A percentile compares a stretch with the other conserved stretches of the same genome.
Conservation (phyloP, 116 monocot species). For the Posidonia oceanica region DNA sequence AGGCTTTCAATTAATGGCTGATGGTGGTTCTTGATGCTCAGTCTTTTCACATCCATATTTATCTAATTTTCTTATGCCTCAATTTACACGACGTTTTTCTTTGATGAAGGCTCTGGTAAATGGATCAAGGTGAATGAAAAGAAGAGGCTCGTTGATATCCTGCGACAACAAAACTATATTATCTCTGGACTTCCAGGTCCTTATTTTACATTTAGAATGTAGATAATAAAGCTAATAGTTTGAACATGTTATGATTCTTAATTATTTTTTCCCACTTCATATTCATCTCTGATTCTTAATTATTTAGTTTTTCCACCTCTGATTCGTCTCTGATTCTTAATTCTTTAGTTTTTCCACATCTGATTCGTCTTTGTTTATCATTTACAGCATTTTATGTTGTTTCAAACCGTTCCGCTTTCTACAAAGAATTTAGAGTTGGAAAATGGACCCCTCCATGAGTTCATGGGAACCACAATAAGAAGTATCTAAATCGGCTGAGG, state of each 20-base stretch:
- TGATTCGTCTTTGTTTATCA: neutral
- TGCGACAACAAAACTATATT: slow-evolving; percentile 58
- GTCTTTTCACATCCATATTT: too few species aligned
- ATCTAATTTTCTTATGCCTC: too few species aligned
- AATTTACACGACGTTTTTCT: neutral
- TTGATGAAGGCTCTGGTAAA: slow-evolving; percentile 22
- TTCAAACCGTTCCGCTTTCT: slow-evolving; percentile 62
- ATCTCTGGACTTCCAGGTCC: slow-evolving; percentile 76
- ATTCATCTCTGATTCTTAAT: neutral
- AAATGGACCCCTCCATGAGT: slow-evolving; percentile 64
- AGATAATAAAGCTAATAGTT: neutral
- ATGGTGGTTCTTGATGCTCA: too few species aligned
- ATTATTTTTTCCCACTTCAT: neutral
- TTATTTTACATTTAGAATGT: neutral
- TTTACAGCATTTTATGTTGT: slow-evolving; percentile 84
- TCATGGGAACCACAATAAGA: neutral
- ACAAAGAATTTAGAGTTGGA: slow-evolving; percentile 67
- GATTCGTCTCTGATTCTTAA: neutral
- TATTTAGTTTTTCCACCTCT: neutral
- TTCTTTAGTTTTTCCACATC: neutral
- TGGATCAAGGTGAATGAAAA: slow-evolving; percentile 86
- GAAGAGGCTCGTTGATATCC: slow-evolving; percentile 53
- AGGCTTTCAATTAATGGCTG: too few species aligned
- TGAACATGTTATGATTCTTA: neutral
- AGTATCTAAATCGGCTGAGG: neutral